These are phyloP conservation scores for Heterobasidion parviporum DNA, from an alignment of 1,284 basidiomycete species.

Conservation along the genomic window DNA sequence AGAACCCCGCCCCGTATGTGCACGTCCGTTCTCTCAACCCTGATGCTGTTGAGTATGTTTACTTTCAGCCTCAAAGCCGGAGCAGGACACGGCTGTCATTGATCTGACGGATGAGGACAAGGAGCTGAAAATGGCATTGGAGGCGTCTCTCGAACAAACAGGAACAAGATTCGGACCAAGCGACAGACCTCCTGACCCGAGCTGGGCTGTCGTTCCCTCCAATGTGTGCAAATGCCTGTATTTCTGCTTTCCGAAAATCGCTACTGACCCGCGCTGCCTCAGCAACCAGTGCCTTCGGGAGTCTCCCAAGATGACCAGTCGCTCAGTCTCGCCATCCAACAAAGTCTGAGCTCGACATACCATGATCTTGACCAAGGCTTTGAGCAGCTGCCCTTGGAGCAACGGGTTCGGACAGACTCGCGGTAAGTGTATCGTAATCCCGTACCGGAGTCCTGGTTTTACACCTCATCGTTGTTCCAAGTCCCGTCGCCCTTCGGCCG, in stretches of 20 bases:
- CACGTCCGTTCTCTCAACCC: neutral
- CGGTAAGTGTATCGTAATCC: conserved; percentile 32
- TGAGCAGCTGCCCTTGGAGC: conserved; percentile 36
- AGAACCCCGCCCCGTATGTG: conserved; percentile 27
- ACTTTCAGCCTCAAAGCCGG: conserved; percentile 27
- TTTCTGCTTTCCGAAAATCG: neutral
- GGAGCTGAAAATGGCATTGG: conserved; percentile 43
- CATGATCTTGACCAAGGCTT: conserved; percentile 22
- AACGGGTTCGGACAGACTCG: conserved; percentile 45
- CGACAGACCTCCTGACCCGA: conserved; percentile 48
- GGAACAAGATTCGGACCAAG: conserved; percentile 42
- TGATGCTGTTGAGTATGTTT: neutral
- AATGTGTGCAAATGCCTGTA: conserved; percentile 32
- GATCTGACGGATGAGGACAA: conserved; percentile 49
- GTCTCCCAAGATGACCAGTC: conserved; percentile 44
- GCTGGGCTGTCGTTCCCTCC: conserved; percentile 61
- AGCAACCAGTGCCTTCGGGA: conserved; percentile 27
- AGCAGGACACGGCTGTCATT: conserved; percentile 29
- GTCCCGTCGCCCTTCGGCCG: conserved; percentile 59
- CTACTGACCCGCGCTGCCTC: neutral
- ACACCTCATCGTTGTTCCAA: conserved; percentile 17
- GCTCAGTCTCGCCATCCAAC: conserved; percentile 58
- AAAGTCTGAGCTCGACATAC: conserved; percentile 36
- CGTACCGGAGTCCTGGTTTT: conserved; percentile 3
- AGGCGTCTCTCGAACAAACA: conserved; percentile 38